phyloP scores from a whole-genome alignment of 2,329 filamentous ascomycete species.

The Scleromitrula shiraiana region DNA sequence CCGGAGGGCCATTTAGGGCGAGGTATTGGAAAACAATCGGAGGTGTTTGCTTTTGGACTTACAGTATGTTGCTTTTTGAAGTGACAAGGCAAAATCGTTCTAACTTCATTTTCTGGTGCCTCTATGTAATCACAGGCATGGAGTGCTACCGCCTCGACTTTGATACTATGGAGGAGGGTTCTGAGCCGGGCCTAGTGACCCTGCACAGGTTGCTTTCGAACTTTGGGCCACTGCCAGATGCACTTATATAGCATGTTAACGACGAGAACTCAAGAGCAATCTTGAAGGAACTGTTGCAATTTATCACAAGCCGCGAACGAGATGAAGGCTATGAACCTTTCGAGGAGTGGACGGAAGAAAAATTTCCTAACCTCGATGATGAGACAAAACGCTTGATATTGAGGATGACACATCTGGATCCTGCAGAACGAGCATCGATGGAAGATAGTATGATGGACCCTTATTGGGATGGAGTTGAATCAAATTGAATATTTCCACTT shows the following conservation, averaged over 20 bases:
- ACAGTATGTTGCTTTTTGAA: too few species aligned
- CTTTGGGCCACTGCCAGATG: slow-evolving; percentile 26
- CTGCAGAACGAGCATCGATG: slow-evolving; percentile 23
- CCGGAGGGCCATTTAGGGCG: slow-evolving; percentile 13
- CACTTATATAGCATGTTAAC: slow-evolving; percentile 25
- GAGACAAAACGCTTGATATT: slow-evolving; percentile 27
- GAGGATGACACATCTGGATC: slow-evolving; percentile 29
- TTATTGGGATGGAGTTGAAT: slow-evolving; percentile 11
- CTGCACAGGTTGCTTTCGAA: slow-evolving; percentile 25
- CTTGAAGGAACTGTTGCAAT: slow-evolving; percentile 15
- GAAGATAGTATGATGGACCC: slow-evolving; percentile 9
- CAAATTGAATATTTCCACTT: too few species aligned
- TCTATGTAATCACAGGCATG: slow-evolving; percentile 22
- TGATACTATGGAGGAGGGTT: too few species aligned
- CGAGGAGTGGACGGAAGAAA: slow-evolving; percentile 24
- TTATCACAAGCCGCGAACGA: slow-evolving; percentile 14
- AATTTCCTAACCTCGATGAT: slow-evolving; percentile 26
- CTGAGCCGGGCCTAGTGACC: slow-evolving; percentile 26
- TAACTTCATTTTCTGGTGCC: slow-evolving; percentile 14
- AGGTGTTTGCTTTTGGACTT: slow-evolving; percentile 16
- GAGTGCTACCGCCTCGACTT: slow-evolving; percentile 25
- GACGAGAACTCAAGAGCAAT: slow-evolving; percentile 22
- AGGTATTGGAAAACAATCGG: slow-evolving; percentile 15
- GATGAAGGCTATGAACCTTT: slow-evolving; percentile 19
- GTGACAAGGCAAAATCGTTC: too few species aligned